Evolutionary conservation across 495 filamentous ascomycete genomes (phyloP).

Genomic region (Venustampulla echinocandica): DNA sequence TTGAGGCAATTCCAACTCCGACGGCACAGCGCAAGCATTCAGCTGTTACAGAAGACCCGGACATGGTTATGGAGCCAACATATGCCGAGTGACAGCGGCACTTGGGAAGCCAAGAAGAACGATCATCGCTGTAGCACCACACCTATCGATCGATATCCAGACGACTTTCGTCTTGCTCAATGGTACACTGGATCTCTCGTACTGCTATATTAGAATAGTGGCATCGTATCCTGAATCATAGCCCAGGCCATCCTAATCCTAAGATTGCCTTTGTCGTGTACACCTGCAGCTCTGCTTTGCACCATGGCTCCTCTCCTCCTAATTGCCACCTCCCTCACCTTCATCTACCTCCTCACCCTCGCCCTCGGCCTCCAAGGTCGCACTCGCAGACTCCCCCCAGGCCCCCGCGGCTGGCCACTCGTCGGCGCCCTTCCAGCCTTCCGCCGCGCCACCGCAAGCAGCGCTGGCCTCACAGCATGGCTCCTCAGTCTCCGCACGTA

Average conservation of each 20-base stretch:
- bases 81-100: background rate
- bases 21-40: background rate
- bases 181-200: background rate
- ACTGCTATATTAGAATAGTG: background rate
- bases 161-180: background rate
- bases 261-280: background rate
- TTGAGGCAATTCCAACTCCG: background rate
- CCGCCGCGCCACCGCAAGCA: background rate
- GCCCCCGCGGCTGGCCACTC: background rate
- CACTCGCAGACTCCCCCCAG: background rate
- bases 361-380: background rate
- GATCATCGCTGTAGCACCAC: background rate
- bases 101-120: background rate
- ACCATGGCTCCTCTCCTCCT: background rate
- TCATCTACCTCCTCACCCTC: background rate
- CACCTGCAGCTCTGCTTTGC: no score
- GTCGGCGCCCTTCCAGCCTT: background rate
- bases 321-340: background rate
- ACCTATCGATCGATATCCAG: background rate
- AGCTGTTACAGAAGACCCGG: background rate
- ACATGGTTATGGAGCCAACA: background rate
- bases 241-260: background rate
- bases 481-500: conserved; percentile 11
- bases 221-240: background rate
- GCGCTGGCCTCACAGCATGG: background rate